Base-by-base conservation (phyloP, 768 basidiomycete genomes). In the Pleurotus eryngii region DNA sequence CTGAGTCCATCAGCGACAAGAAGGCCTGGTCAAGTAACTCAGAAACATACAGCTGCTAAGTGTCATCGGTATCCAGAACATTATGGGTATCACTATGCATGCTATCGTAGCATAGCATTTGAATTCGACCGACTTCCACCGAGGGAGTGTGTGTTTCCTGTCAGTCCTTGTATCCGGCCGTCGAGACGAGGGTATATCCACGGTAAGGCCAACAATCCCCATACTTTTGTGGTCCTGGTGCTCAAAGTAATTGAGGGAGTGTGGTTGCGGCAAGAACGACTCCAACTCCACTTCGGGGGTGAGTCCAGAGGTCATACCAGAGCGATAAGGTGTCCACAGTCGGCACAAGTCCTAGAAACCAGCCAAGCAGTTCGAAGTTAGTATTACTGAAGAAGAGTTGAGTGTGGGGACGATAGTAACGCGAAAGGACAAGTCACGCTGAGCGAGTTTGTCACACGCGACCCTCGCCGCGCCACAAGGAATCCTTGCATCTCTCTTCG, bases 51-150 rank as follows among this genome's bases (percentile, higher is more conserved):
- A 62, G 56, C 74, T 78, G 67, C 94, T 95, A 61, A 95, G 67
- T 20, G 75, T 73, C 20, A 90, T 76, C 0, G 92, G 90, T 60
- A 89, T 76, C 82, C 85, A 91, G 4, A 80, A 73, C 89, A 98
- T 90, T 54, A 84, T 62, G 3, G 89, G 86, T 27, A 98, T 70
- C 5, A 81, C 85, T 18, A 87, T 50, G 12, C 75, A 66, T 11
- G 85, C 81, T 2, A 86, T 75, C 30, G 84, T 59, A 59, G 76
- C 85, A 70, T 98, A 98, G 40, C 87, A 63, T 61, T 81, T 76
- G 73, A 96, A 98, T 68, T 98, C 97, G 8, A 74, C 68, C 0
- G 91, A 89, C 43, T 69, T 74, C 96, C 95, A 98, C 72, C 90
- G 74, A 20, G 89, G 63, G 2, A 76, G 75, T 2, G 74, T 69